Conservation (phyloP, 345 rosid genomes). For the Cochlearia excelsa region DNA sequence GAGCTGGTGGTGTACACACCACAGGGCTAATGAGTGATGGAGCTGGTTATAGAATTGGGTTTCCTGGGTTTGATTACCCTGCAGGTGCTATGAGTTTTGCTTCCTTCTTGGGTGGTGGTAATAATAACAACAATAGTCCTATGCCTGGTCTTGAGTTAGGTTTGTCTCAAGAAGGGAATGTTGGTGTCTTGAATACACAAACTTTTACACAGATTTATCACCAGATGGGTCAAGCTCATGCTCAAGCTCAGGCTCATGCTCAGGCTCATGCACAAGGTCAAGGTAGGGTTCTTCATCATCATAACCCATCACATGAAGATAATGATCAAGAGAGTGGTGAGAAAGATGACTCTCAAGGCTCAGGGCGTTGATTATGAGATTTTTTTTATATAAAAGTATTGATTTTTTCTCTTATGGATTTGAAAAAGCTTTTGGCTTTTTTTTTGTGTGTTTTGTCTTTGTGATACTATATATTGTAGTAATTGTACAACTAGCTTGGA, state of each 20-base stretch:
- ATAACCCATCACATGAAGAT: slow-evolving; percentile 42
- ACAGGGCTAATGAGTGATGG: slow-evolving; percentile 53
- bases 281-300: slow-evolving; percentile 49
- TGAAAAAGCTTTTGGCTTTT: slow-evolving; percentile 39
- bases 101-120: slow-evolving; percentile 59
- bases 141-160: slow-evolving; percentile 95
- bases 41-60: slow-evolving; percentile 63
- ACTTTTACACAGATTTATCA: slow-evolving; percentile 82
- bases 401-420: slow-evolving; percentile 28
- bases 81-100: slow-evolving; percentile 72
- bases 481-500: slow-evolving; percentile 50
- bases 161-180: slow-evolving; percentile 84
- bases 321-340: slow-evolving; percentile 50
- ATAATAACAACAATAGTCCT: slow-evolving; percentile 47
- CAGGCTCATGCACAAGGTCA: not conserved
- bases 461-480: slow-evolving; percentile 35
- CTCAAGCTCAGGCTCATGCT: slow-evolving; percentile 21
- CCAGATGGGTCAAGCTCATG: slow-evolving; percentile 68
- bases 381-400: not conserved
- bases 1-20: slow-evolving; percentile 39
- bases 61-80: slow-evolving; percentile 78
- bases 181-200: slow-evolving; percentile 74
- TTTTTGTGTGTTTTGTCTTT: slow-evolving; percentile 34
- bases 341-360: slow-evolving; percentile 87
- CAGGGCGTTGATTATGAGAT: slow-evolving; percentile 51